Base-by-base conservation (phyloP, 257 asterid species). In the Solanum chilense region DNA sequence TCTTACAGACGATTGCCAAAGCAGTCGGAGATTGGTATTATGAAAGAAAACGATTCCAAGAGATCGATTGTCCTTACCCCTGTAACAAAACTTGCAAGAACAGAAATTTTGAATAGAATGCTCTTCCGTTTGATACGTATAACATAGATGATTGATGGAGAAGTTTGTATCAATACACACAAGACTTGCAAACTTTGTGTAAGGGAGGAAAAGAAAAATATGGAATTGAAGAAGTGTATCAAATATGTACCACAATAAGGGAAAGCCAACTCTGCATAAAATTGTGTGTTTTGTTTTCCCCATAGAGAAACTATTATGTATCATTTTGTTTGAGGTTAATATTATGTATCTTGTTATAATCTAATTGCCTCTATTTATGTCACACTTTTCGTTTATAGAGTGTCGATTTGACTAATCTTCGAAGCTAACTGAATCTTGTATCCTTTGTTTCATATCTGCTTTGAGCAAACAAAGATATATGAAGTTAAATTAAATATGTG, bases 11-110 rank as follows among this genome's bases (percentile, higher is more conserved):
- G 35, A 94, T 96, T 85, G 98, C 97, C 8, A 88, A 92, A 88
- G 98, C 98, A 69, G 95, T 93, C n/a, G 98, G 98, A 82, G 99
- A 96, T 85, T 96, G 99, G 99, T 95, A 78, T 83, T 93, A 91
- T n/a, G 96, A 95, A 47, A 94, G 94, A 91, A 92, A 90, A 58
- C 89, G 93, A 42, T 96, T 96, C 89, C 97, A 93, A 86, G 90
- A 87, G 95, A 94, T 92, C 2, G 98, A 94, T 62, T 96, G 99
- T 68, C 94, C 98, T 31, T 96, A 93, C 58, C 99, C 99, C 21
- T 96, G 98, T 52, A 98, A 96, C 91, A 93, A 86, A 87, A 96
- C 98, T 77, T 96, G 99, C 90, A 96, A 92, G 89, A 97, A 95
- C 87, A 95, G 96, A 2, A 84, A 92, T 88, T 95, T 94, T 73